Evolutionary conservation across 345 rosid species (phyloP), one percentile per base, ranked within the genome.

Genomic region (Corchorus capsularis): DNA sequence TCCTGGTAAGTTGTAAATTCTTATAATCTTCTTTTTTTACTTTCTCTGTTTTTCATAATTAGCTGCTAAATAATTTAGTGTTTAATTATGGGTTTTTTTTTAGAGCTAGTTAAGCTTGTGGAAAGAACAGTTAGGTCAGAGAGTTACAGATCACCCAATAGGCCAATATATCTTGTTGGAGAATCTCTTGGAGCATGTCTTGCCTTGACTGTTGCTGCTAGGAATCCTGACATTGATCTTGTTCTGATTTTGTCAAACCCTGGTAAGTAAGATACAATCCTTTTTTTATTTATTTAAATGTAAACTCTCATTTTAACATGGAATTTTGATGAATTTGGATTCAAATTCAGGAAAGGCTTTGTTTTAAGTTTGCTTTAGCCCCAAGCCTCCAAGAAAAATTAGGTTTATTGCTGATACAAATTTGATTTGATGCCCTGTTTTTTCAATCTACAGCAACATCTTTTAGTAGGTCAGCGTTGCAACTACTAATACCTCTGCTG

Each of bases 131-230:
- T 83, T 15, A 86, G 83, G 75, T 69, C 86, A 50, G 88, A 88
- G 83, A 34, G 80, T 71, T 5, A 63, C 54, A 78, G 79, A 37
- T 80, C 78, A 5, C 91, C 85, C 20, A 78, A 78, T 1, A 83
- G 88, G 68, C 93, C 96, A 4, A 83, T 91, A 11, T 89, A 89
- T 71, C 69, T 91, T 61, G 90, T 88, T 63, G 92, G 90, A 46
- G 93, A 91, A 49, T 89, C 87, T 65, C 39, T 85, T 20, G 95
- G 93, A 74, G 90, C 85, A 22, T 91, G 92, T 75, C 80, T 89
- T 73, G 92, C 93, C 39, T 68, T 91, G 17, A 87, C 85, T 35
- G 89, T 89, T 79, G 92, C 93, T 20, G 91, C 90, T 0, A 77
- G 79, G 53, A 88, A 87, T 77, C 88, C 93, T 6, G 82, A 89